phyloP scores from a whole-genome alignment of 306 rosid genomes.

The cucumber (Cucumis sativus) region DNA sequence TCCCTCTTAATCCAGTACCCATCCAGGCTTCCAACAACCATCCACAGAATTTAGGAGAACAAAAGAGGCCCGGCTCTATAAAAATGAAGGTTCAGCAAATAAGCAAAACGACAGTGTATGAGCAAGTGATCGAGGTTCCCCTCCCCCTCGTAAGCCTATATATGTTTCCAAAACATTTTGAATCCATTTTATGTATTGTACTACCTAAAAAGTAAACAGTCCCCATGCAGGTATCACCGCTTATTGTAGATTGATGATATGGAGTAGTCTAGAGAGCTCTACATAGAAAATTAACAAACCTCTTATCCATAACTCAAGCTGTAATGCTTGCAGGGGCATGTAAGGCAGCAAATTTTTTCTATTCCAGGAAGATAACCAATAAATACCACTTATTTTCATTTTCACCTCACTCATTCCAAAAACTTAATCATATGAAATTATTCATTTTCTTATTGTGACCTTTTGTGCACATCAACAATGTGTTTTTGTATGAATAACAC shows the following conservation, averaged over 20 bases:
- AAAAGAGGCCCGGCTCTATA: neutral
- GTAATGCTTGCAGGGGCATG: neutral
- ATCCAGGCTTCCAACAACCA: neutral
- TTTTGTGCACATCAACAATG: neutral
- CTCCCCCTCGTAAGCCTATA: neutral
- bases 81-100: neutral
- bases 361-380: neutral
- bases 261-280: neutral
- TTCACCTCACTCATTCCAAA: neutral
- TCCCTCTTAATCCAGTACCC: too few relatives aligned
- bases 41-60: neutral
- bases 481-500: neutral
- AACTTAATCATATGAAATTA: neutral
- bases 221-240: neutral
- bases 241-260: neutral
- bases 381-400: neutral
- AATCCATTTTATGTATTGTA: neutral
- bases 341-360: neutral
- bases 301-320: neutral
- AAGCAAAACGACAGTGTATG: neutral
- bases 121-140: neutral
- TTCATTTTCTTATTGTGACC: neutral
- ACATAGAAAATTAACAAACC: neutral
- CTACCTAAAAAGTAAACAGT: neutral
- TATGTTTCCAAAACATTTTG: neutral